phyloP scores from a whole-genome alignment of 1,139 yeast species.

The Nakaseomyces glabratus region DNA sequence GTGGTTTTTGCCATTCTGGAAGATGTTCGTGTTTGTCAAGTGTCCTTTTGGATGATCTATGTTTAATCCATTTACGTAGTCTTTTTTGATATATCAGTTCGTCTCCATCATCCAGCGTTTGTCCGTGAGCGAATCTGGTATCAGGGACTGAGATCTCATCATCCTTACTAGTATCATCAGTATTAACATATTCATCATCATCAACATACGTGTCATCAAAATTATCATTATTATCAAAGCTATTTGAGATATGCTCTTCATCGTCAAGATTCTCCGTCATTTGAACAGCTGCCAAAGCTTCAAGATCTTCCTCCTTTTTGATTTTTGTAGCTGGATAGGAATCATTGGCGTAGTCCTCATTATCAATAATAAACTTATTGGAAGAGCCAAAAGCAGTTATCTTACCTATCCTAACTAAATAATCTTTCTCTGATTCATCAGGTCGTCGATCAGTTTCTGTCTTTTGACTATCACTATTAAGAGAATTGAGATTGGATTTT shows the following conservation, averaged over 20 bases:
- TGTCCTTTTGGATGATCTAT: conserved; percentile 32
- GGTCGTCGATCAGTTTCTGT: conserved; percentile 36
- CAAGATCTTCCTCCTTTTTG: conserved; percentile 28
- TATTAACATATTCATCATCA: conserved; percentile 11
- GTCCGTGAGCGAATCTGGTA: conserved; percentile 14
- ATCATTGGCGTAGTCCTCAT: conserved; percentile 7
- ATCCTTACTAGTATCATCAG: conserved; percentile 4
- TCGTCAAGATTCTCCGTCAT: conserved; percentile 13
- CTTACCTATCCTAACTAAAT: conserved; percentile 77
- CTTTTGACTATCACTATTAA: conserved; percentile 9
- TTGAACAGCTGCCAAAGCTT: conserved; percentile 7
- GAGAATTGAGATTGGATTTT: conserved; percentile 16
- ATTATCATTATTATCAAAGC: conserved; percentile 10
- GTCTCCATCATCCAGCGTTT: conserved; percentile 68
- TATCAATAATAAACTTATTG: conserved; percentile 40
- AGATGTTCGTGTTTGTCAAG: conserved; percentile 18
- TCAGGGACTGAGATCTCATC: conserved; percentile 8
- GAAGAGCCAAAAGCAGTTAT: conserved; percentile 87
- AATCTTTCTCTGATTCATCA: conserved; percentile 73
- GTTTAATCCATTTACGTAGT: conserved; percentile 47
- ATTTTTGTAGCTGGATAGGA: not conserved
- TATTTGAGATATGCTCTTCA: conserved; percentile 15
- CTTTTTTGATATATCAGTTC: conserved; percentile 53
- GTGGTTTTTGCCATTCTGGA: conserved; percentile 57
- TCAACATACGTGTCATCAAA: conserved; percentile 1